Evolutionary conservation across 148 eudicot species (phyloP).

Genomic region (Vaccinium corymbosum): DNA sequence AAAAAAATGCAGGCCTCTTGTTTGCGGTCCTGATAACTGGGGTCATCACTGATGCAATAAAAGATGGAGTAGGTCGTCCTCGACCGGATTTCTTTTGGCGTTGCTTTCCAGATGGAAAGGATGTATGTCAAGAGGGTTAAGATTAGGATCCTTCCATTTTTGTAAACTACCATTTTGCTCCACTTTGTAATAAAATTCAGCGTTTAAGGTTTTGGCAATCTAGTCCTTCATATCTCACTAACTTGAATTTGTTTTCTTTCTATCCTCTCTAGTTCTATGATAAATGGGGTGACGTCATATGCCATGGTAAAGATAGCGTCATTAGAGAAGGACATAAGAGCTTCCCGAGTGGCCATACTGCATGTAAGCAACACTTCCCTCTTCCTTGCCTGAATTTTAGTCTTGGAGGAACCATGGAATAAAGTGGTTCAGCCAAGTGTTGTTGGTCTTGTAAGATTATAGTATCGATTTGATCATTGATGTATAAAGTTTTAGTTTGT

Average conservation of each 20-base stretch:
- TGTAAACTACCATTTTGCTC: not conserved
- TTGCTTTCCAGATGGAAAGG: conserved; percentile 81
- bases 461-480: not conserved
- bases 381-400: not conserved
- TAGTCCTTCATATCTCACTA: not conserved
- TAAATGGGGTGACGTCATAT: conserved; percentile 43
- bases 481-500: not conserved
- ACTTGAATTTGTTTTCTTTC: not conserved
- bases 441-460: not conserved
- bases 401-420: not conserved
- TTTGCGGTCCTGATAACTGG: conserved; percentile 62
- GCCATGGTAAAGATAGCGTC: conserved; percentile 40
- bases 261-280: conserved; percentile 34
- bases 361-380: conserved; percentile 47
- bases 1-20: conserved; percentile 48
- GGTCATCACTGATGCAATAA: conserved; percentile 89
- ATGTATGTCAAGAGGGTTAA: conserved; percentile 22
- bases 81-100: conserved; percentile 96
- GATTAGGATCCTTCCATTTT: not conserved
- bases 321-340: conserved; percentile 91
- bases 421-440: not conserved
- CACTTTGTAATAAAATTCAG: not conserved
- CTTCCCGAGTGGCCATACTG: conserved; percentile 92
- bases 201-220: not conserved
- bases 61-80: conserved; percentile 92